Percentiles rank a stretch among this genome's conserved stretches.
phyloP scores from a whole-genome alignment of 768 basidiomycete species.

The Chlorophyllum brunneum region DNA sequence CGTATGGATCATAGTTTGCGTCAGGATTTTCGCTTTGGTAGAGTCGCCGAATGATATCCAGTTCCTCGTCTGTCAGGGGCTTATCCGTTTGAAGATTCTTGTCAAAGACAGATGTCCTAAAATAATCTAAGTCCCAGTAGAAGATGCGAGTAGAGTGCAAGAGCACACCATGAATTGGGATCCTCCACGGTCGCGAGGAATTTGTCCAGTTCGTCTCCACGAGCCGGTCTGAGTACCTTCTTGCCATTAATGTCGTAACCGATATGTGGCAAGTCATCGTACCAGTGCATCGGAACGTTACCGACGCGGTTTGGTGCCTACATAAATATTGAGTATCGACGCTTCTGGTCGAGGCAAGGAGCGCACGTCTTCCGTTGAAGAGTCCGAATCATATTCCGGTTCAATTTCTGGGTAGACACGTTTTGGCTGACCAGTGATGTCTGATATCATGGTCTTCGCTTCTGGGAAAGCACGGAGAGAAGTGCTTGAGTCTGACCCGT shows the following conservation, averaged over 20 bases:
- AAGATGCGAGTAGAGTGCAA: background rate
- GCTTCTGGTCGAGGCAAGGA: no score
- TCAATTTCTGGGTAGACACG: constrained; percentile 85
- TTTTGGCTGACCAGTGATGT: constrained; percentile 83
- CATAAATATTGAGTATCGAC: background rate
- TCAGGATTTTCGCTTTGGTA: constrained; percentile 92
- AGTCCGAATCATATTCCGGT: constrained; percentile 88
- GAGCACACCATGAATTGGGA: constrained; percentile 74
- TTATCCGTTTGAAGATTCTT: constrained; percentile 82
- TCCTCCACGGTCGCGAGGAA: constrained; percentile 94
- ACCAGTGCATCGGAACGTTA: constrained; percentile 96
- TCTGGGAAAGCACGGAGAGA: constrained; percentile 57
- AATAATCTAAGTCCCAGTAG: background rate
- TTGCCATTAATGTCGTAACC: constrained; percentile 96
- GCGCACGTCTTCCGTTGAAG: constrained; percentile 86
- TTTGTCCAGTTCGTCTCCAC: constrained; percentile 95
- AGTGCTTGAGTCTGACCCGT: constrained; percentile 37
- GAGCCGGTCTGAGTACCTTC: constrained; percentile 88
- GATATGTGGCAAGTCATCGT: constrained; percentile 98
- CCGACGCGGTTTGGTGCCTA: constrained; percentile 95
- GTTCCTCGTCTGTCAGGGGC: constrained; percentile 82
- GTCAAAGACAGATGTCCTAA: constrained; percentile 90
- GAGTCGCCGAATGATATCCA: constrained; percentile 92
- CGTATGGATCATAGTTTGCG: constrained; percentile 85
- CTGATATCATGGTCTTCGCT: constrained; percentile 66